These are phyloP conservation scores for Benincasa hispida DNA, from an alignment of 306 rosid species.

Conservation along the genomic window DNA sequence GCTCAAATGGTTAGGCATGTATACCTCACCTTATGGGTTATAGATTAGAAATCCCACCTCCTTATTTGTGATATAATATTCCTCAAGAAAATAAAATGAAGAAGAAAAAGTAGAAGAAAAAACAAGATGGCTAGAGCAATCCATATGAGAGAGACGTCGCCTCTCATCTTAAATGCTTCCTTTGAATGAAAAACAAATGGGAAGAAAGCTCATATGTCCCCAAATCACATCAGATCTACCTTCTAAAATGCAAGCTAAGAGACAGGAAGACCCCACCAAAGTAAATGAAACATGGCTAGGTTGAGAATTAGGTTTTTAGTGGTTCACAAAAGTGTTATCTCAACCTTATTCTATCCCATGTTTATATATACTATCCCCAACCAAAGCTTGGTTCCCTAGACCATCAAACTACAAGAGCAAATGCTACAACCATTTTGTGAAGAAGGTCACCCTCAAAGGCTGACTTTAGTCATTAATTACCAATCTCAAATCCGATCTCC, in stretches of 20 bases:
- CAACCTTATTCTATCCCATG: background rate
- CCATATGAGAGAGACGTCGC: background rate
- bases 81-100: background rate
- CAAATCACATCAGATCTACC: background rate
- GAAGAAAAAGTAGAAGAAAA: background rate
- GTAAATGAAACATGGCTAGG: background rate
- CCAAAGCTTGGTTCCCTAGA: background rate
- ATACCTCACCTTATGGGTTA: background rate
- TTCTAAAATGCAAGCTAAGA: background rate
- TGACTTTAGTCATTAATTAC: background rate
- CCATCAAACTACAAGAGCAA: background rate
- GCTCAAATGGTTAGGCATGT: background rate
- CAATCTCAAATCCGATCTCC: background rate
- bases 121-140: background rate
- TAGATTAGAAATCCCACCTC: background rate
- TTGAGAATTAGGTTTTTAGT: background rate
- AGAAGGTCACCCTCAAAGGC: background rate
- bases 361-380: background rate
- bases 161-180: background rate
- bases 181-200: background rate
- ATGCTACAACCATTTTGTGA: background rate
- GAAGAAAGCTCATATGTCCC: background rate
- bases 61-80: background rate
- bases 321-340: background rate
- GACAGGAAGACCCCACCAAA: background rate